These are phyloP conservation scores for Apophysomyces elegans DNA, from an alignment of 371 early-diverging fungal genomes.

Conservation along the genomic window DNA sequence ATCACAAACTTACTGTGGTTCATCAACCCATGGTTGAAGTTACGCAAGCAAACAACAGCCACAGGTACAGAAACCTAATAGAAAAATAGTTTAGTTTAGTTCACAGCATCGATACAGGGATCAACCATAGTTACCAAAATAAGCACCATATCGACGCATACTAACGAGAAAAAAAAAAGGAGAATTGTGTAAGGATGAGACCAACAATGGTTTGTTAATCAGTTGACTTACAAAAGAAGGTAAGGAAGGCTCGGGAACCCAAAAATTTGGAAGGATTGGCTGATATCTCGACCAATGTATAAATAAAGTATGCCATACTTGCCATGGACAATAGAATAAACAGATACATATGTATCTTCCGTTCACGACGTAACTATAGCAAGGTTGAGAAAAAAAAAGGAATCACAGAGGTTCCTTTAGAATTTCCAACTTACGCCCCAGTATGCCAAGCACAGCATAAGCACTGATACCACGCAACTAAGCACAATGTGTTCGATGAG, in stretches of 20 bases:
- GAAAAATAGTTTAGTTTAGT: neutral
- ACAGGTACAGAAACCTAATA: slow-evolving; percentile 32
- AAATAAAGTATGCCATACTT: slow-evolving; percentile 72
- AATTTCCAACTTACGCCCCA: slow-evolving; percentile 65
- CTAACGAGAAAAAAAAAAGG: slow-evolving; percentile 13
- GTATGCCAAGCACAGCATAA: slow-evolving; percentile 73
- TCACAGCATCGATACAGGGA: neutral
- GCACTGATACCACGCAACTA: slow-evolving; percentile 72
- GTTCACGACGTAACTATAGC: slow-evolving; percentile 50
- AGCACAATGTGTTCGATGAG: slow-evolving; percentile 72
- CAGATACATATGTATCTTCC: slow-evolving; percentile 51
- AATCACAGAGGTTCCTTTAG: no score
- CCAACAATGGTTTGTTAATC: neutral
- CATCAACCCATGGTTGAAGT: slow-evolving; percentile 33
- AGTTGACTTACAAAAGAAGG: slow-evolving; percentile 62
- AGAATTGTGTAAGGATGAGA: neutral
- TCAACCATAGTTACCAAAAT: slow-evolving; percentile 26
- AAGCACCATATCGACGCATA: slow-evolving; percentile 39
- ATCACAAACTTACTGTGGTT: slow-evolving; percentile 33
- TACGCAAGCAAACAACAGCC: slow-evolving; percentile 31
- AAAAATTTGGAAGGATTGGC: slow-evolving; percentile 55
- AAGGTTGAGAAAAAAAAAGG: neutral
- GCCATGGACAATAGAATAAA: slow-evolving; percentile 62
- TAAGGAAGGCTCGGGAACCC: slow-evolving; percentile 66
- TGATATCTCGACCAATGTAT: slow-evolving; percentile 71